Base-by-base conservation (phyloP, 2,329 filamentous ascomycete genomes). In the Colletotrichum somersetense region DNA sequence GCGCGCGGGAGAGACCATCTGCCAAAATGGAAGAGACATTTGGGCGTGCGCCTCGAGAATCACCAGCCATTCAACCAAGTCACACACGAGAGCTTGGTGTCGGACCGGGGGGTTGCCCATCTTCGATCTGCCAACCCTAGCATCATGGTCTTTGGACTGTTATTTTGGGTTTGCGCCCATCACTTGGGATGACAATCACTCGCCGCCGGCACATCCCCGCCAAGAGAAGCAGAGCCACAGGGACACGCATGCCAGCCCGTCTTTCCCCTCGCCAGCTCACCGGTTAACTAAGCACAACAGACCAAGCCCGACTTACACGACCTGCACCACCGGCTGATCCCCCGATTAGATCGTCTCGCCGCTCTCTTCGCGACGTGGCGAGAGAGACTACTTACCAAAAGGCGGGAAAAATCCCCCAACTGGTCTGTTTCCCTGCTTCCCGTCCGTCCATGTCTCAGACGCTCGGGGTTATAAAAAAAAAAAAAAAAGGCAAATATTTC, bases 211-310 rank as follows among this genome's bases (percentile, higher is more conserved):
- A 55, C 18, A 72, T 70, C 55, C 53, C 66, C 70, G 70, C 70
- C 70, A 72, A 72, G 70, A 42, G 38, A 16, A 44, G 48, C 66
- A 72, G 70, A 70, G 70, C 70, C 70, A 70, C 70, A 44, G 46
- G 18, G 20, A 46, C 44, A 65, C 70, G 66, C 66, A 65, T 66
- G 46, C 16, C 30, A 30, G 30, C 30, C 30, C 30, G 30, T 30
- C 30, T 30, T 30, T 4, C 20, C 57, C 20, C 53, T 53, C 14
- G 52, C 52, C 52, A 53, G 50, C 48, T 58, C 30, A 2, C 26
- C 14, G n/a, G 8, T 26, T 18, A 16, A 59, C 46, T 23, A 50
- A 23, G n/a, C n/a, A 48, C 26, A 30, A 48, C 6, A 35, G 6
- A 35, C 6, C 42, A 23, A 23, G 12, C 30, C 50, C 11, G 38